Percentiles rank a stretch among this genome's conserved stretches.
phyloP scores from a whole-genome alignment of 2,329 filamentous ascomycete genomes.

The Cladosporium velox region DNA sequence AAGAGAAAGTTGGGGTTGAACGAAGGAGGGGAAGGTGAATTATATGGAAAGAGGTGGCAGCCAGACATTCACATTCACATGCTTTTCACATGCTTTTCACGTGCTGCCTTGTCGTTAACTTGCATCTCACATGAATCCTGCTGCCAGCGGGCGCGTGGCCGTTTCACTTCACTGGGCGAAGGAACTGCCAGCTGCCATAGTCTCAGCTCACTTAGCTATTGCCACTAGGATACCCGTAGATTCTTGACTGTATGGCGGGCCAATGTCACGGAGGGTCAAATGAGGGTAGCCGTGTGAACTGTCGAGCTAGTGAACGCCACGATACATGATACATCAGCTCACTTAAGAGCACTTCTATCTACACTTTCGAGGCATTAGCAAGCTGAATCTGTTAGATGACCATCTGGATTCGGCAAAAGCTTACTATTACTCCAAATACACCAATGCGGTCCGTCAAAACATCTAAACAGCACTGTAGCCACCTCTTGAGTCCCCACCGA shows the following conservation, averaged over 20 bases:
- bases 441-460: background rate
- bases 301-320: background rate
- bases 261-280: too few species aligned
- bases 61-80: too few species aligned
- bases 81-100: background rate
- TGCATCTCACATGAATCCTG: background rate
- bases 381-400: background rate
- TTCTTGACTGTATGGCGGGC: background rate
- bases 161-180: background rate
- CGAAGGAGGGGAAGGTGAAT: too few species aligned
- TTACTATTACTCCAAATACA: background rate
- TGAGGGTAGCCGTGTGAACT: background rate
- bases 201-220: background rate
- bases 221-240: background rate
- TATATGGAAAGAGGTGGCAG: too few species aligned
- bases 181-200: background rate
- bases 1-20: too few species aligned
- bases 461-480: slow-evolving; percentile 89
- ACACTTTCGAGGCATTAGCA: background rate
- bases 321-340: background rate
- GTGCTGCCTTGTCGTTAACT: background rate
- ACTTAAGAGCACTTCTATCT: background rate
- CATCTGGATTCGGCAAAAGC: background rate
- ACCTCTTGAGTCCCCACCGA: slow-evolving; percentile 75
- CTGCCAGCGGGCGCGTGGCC: too few species aligned